Conservation (phyloP, 768 basidiomycete species). For the Rhizopogon roseolus region DNA sequence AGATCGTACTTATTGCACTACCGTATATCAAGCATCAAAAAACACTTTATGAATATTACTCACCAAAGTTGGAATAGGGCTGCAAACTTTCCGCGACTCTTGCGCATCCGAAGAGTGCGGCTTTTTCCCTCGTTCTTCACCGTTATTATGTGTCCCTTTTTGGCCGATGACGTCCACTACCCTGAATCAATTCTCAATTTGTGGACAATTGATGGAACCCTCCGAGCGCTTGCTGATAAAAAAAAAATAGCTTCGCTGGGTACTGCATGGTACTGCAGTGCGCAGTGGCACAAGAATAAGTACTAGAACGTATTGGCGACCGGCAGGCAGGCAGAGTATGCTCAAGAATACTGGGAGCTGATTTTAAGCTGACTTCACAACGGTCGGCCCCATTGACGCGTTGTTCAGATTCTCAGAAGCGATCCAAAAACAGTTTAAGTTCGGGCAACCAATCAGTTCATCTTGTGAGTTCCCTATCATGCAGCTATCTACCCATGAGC, state of each 20-base stretch:
- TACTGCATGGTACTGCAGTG: too few species aligned
- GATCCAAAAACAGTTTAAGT: neutral
- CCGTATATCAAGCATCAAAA: neutral
- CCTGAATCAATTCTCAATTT: neutral
- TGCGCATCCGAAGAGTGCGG: neutral
- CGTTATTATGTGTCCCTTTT: neutral
- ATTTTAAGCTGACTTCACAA: neutral
- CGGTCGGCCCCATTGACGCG: too few species aligned
- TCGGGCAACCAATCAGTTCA: neutral
- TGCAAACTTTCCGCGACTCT: neutral
- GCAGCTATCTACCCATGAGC: neutral
- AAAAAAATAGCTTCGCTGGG: neutral
- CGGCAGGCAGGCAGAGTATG: neutral
- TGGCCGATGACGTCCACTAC: neutral
- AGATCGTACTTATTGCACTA: slow-evolving; percentile 4
- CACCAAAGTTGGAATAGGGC: neutral
- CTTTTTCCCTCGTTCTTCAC: too few species aligned
- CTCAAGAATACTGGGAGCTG: neutral
- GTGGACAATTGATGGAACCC: neutral
- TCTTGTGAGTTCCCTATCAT: neutral
- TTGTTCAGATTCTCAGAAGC: neutral
- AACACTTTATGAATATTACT: neutral
- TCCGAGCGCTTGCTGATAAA: neutral
- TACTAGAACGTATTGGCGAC: neutral
- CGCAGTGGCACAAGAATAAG: neutral